Conservation (phyloP, 257 asterid genomes). For the Ilex asprella region DNA sequence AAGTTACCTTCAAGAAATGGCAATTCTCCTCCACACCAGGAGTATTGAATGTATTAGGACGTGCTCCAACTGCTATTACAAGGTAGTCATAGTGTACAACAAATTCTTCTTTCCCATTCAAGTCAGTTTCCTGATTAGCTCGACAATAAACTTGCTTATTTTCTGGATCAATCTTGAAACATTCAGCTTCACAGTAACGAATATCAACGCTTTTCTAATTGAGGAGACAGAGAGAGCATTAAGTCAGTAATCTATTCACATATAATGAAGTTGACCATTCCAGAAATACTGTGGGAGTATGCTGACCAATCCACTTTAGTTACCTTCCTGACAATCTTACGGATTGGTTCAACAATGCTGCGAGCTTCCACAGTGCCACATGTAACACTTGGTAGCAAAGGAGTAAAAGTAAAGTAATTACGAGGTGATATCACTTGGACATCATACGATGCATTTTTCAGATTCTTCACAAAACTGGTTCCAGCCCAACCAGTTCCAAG, state of each 20-base stretch:
- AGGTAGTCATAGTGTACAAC: conserved; percentile 91
- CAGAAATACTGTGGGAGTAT: too few relatives aligned
- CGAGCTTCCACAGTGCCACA: conserved; percentile 94
- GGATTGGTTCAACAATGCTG: conserved; percentile 91
- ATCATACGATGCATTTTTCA: conserved; percentile 67
- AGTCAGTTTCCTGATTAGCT: conserved; percentile 38
- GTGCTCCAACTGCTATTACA: conserved; percentile 80
- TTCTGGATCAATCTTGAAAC: conserved; percentile 56
- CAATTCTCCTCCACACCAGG: conserved; percentile 96
- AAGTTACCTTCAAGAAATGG: conserved; percentile 75
- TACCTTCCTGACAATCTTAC: conserved; percentile 86
- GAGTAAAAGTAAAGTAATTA: conserved; percentile 91
- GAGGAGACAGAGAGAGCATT: conserved; percentile 4
- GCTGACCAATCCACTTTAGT: too few relatives aligned
- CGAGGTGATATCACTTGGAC: conserved; percentile 95
- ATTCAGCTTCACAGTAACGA: conserved; percentile 85
- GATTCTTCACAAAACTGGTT: conserved; percentile 72
- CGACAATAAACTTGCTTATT: conserved; percentile 87
- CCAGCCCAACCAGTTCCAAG: conserved; percentile 99
- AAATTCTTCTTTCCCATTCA: conserved; percentile 63
- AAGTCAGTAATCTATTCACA: neutral
- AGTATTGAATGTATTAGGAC: conserved; percentile 83
- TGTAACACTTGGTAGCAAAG: conserved; percentile 92
- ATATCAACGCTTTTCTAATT: conserved; percentile 63
- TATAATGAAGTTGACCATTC: too few relatives aligned